phyloP scores from a whole-genome alignment of 805 yeast species.

The Wickerhamomyces pijperi region DNA sequence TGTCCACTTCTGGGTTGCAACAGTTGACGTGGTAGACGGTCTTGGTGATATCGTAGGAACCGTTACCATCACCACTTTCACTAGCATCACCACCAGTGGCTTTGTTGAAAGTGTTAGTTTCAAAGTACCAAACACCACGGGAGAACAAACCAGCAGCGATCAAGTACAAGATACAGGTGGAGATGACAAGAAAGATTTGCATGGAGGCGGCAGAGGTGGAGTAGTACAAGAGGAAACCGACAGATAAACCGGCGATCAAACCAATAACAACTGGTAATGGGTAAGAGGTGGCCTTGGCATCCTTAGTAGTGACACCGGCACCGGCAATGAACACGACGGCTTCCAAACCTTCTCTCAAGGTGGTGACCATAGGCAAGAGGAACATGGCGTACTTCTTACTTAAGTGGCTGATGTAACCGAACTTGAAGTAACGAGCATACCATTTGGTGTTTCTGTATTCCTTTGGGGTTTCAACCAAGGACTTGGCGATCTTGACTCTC shows the following conservation, averaged over 20 bases:
- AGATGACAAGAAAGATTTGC: conserved; percentile 75
- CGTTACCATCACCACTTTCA: conserved; percentile 89
- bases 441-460: conserved; percentile 31
- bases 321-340: conserved; percentile 96
- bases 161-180: conserved; percentile 82
- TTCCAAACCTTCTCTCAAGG: conserved; percentile 93
- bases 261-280: conserved; percentile 74
- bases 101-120: conserved; percentile 50
- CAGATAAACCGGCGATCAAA: conserved; percentile 11
- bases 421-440: conserved; percentile 22
- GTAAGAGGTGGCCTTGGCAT: conserved; percentile 56
- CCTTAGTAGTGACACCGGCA: conserved; percentile 60
- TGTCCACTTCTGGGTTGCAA: conserved; percentile 85
- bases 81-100: conserved; percentile 91
- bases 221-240: conserved; percentile 65
- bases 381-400: conserved; percentile 79
- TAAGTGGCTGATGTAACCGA: conserved; percentile 30
- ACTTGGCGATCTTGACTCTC: conserved; percentile 88
- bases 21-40: conserved; percentile 96
- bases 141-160: conserved; percentile 90
- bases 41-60: conserved; percentile 73
- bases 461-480: conserved; percentile 52
- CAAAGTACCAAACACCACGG: conserved; percentile 86
- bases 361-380: conserved; percentile 80
- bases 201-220: conserved; percentile 78